Conservation (phyloP, 495 filamentous ascomycete species). For the Aspergillus mulundensis region DNA sequence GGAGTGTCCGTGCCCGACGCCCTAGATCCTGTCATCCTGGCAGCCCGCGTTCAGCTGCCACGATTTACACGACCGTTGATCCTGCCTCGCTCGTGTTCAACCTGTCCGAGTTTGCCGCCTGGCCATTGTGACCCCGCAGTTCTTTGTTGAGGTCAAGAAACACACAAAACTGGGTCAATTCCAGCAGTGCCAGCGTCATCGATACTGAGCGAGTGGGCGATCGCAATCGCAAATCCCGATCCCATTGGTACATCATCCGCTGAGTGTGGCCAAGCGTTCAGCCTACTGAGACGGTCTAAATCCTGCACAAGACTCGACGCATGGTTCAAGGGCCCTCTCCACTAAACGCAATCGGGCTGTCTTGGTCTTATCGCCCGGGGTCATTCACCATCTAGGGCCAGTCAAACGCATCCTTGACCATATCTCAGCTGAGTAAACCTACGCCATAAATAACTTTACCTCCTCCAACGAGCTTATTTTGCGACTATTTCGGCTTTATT, state of each 20-base stretch:
- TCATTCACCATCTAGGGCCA: slow-evolving; percentile 6
- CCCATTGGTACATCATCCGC: slow-evolving; percentile 18
- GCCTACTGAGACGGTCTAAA: slow-evolving; percentile 25
- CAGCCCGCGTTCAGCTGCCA: slow-evolving; percentile 14
- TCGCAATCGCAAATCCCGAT: slow-evolving; percentile 9
- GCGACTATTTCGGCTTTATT: slow-evolving; percentile 9
- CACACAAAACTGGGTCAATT: background rate
- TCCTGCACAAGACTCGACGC: slow-evolving; percentile 27
- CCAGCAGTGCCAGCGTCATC: background rate
- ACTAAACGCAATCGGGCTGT: slow-evolving; percentile 24
- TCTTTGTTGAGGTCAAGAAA: background rate
- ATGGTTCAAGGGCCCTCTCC: slow-evolving; percentile 18
- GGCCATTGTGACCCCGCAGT: background rate
- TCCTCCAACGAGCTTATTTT: slow-evolving; percentile 10
- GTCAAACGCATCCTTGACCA: slow-evolving; percentile 5
- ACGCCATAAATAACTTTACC: slow-evolving; percentile 4
- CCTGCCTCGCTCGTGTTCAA: background rate
- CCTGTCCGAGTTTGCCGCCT: background rate
- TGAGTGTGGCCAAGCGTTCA: slow-evolving; percentile 26
- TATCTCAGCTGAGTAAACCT: slow-evolving; percentile 15
- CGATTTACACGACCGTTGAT: background rate
- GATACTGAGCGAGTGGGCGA: background rate
- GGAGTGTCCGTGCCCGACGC: slow-evolving; percentile 26
- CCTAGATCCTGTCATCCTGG: slow-evolving; percentile 2
- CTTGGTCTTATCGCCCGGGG: slow-evolving; percentile 9